phyloP scores from a whole-genome alignment of 768 basidiomycete genomes.

The Serendipita vermifera region DNA sequence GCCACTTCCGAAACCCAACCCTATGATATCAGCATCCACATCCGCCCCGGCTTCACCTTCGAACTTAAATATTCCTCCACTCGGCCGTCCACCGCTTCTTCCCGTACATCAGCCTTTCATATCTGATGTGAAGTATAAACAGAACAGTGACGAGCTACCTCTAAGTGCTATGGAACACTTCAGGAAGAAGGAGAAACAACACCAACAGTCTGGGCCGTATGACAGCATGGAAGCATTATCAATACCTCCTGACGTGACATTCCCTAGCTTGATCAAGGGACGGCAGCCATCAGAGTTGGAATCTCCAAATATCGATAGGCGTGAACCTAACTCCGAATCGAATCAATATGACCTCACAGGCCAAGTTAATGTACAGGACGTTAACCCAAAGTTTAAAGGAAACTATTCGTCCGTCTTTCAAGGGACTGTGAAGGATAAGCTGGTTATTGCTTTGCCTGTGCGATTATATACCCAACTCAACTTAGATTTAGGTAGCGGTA shows the following conservation, averaged over 20 bases:
- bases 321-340: neutral
- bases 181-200: neutral
- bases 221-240: neutral
- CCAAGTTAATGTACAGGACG: neutral
- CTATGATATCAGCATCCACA: neutral
- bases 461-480: no score
- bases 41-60: neutral
- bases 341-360: neutral
- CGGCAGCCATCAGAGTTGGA: neutral
- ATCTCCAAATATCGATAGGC: no score
- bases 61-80: neutral
- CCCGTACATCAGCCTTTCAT: conserved; percentile 1
- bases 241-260: neutral
- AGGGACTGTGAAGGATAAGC: no score
- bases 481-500: no score
- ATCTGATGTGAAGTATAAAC: neutral
- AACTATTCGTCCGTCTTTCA: no score
- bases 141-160: neutral
- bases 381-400: no score
- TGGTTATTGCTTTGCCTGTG: no score
- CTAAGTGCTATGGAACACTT: neutral
- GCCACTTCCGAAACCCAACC: neutral
- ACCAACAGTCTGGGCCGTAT: neutral
- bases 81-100: neutral
- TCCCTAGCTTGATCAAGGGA: conserved; percentile 63